Evolutionary conservation across 208 protist genomes (phyloP).

Genomic region (Trichomonas tenax): DNA sequence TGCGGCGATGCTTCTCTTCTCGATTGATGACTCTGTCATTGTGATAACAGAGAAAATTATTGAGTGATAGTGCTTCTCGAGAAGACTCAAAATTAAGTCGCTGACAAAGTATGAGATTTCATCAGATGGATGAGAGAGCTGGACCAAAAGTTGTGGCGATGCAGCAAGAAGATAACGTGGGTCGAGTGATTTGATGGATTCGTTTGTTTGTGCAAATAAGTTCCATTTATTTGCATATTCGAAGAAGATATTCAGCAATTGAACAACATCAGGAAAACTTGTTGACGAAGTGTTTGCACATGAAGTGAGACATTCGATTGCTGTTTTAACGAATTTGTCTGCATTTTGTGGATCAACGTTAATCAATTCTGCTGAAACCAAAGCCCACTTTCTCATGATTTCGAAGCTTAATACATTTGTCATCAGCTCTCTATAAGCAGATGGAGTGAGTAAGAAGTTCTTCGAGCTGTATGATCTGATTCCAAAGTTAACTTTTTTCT

Average conservation of each 20-base stretch:
- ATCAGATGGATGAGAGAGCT: neutral
- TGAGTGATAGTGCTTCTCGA: neutral
- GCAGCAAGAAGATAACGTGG: neutral
- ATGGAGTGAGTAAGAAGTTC: neutral
- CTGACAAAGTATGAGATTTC: neutral
- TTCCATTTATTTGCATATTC: neutral
- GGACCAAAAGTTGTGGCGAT: neutral
- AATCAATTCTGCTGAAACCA: neutral
- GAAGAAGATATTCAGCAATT: conserved; percentile 11
- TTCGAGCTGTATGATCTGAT: neutral
- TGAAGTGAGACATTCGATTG: neutral
- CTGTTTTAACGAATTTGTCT: neutral
- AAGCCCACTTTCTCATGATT: neutral
- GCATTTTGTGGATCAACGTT: neutral
- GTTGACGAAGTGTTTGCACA: neutral
- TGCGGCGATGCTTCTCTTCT: neutral
- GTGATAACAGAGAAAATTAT: neutral
- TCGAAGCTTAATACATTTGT: neutral
- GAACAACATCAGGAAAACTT: neutral
- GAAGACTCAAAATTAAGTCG: neutral
- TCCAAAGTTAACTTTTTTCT: neutral
- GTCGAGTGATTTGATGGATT: neutral
- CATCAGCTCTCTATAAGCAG: neutral
- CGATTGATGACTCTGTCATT: neutral
- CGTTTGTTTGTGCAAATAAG: neutral